These are phyloP conservation scores for Lecanicillium sp. DNA, from an alignment of 2,329 filamentous ascomycete species.

Conservation along the genomic window DNA sequence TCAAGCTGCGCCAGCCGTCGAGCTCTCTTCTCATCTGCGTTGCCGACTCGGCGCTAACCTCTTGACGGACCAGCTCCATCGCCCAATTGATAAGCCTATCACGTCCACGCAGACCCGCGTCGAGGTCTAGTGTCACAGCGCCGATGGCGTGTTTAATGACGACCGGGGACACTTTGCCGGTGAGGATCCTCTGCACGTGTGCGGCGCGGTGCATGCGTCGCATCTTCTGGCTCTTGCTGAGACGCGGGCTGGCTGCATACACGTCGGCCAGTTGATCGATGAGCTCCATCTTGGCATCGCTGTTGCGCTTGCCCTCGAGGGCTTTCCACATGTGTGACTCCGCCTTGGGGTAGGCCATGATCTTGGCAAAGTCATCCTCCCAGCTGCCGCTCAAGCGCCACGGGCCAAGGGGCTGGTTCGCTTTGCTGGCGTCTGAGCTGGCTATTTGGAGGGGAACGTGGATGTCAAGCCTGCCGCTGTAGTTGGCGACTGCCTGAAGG, in stretches of 20 bases:
- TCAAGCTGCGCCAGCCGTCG: constrained; percentile 22
- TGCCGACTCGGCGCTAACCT: constrained; percentile 19
- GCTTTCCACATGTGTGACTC: constrained; percentile 7
- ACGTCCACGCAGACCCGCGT: constrained; percentile 27
- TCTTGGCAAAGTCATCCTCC: not conserved
- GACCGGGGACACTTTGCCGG: constrained; percentile 19
- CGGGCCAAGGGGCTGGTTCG: not conserved
- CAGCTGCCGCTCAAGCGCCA: not conserved
- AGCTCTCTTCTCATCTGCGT: constrained; percentile 15
- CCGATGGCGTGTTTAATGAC: constrained; percentile 23
- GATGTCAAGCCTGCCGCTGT: not conserved
- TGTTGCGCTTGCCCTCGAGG: constrained; percentile 3
- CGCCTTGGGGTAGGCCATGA: constrained; percentile 1
- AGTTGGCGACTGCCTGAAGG: not conserved
- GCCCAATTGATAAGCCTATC: constrained; percentile 27
- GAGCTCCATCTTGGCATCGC: constrained; percentile 21
- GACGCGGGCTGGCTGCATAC: constrained; percentile 24
- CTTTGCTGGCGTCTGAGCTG: not conserved
- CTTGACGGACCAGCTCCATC: constrained; percentile 20
- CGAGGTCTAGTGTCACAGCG: constrained; percentile 28
- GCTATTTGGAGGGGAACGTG: not conserved
- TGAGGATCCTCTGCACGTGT: constrained; percentile 20
- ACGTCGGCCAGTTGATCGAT: constrained; percentile 26
- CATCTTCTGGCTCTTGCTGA: constrained; percentile 26
- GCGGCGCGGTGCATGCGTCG: constrained; percentile 26